Conservation (phyloP, 441 rosid genomes). For the Croton laevigatus region DNA sequence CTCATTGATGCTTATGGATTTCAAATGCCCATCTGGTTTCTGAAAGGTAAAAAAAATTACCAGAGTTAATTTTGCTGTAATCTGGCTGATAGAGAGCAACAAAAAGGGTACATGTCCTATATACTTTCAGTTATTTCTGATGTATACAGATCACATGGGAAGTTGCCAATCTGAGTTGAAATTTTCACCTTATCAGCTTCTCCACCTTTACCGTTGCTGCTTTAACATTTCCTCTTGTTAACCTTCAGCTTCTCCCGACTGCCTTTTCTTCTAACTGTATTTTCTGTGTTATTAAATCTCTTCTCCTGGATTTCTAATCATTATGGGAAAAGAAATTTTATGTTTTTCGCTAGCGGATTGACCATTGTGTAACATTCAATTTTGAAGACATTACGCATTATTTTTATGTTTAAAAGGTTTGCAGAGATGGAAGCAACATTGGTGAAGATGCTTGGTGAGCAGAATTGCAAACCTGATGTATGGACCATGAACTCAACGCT, state of each 20-base stretch:
- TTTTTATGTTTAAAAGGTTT: constrained; percentile 55
- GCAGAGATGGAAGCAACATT: constrained; percentile 85
- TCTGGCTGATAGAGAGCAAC: not conserved
- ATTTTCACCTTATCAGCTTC: too few species aligned
- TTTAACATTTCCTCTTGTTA: not conserved
- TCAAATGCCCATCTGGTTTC: constrained; percentile 23
- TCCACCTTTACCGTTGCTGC: not conserved
- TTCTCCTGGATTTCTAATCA: not conserved
- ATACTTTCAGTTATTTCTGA: not conserved
- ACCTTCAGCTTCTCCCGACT: too few species aligned
- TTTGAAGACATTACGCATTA: constrained; percentile 23
- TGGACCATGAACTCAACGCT: constrained; percentile 93
- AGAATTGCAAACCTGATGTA: constrained; percentile 71
- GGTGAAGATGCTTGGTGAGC: constrained; percentile 64
- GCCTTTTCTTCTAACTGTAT: not conserved
- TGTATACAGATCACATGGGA: not conserved
- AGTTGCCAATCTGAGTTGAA: too few species aligned
- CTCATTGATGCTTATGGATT: constrained; percentile 79
- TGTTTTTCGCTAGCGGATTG: constrained; percentile 25
- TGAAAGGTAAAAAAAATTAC: not conserved
- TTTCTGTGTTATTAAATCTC: not conserved
- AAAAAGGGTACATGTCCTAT: not conserved
- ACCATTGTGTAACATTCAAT: constrained; percentile 16
- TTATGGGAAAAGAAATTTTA: constrained; percentile 4
- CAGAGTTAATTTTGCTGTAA: not conserved